Conservation (phyloP, 768 basidiomycete genomes). For the Rhizopogon sp. region DNA sequence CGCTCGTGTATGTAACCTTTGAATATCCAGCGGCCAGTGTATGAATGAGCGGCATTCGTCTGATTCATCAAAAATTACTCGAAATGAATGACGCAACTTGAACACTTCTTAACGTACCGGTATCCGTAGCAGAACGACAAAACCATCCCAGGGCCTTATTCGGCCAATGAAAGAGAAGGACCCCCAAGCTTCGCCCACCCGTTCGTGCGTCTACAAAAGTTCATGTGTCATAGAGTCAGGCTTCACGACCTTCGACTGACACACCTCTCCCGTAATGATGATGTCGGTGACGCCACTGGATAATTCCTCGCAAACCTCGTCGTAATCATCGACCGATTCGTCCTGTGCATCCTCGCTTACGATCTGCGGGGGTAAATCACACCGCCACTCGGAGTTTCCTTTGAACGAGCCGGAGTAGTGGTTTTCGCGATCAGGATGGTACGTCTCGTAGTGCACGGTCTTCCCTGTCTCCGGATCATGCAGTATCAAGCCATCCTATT, state of each 20-base stretch:
- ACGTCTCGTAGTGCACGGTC: conserved; percentile 42
- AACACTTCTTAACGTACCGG: conserved; percentile 30
- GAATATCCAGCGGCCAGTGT: conserved; percentile 43
- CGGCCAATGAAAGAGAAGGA: conserved; percentile 41
- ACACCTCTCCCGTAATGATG: conserved; percentile 46
- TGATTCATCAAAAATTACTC: conserved; percentile 17
- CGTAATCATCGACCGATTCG: conserved; percentile 33
- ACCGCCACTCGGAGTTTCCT: conserved; percentile 17
- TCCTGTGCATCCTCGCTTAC: conserved; percentile 2
- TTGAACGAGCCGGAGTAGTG: conserved; percentile 28
- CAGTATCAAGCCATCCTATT: conserved; percentile 37
- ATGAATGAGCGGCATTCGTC: conserved; percentile 26
- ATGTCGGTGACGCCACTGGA: conserved; percentile 45
- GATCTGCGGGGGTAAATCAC: conserved; percentile 13
- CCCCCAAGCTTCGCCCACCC: conserved; percentile 47
- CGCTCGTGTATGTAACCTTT: conserved; percentile 46
- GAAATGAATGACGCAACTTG: neutral
- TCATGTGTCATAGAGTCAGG: neutral
- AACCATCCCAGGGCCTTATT: conserved; percentile 47
- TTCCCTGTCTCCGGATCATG: conserved; percentile 35
- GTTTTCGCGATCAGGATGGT: conserved; percentile 30
- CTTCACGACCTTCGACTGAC: conserved; percentile 5
- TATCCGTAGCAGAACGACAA: conserved; percentile 40
- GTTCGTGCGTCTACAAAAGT: conserved; percentile 33
- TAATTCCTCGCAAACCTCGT: conserved; percentile 32